Evolutionary conservation across 2,329 filamentous ascomycete genomes (phyloP), one percentile per base, ranked within the genome.

Genomic region (Paraconiothyrium sp.): DNA sequence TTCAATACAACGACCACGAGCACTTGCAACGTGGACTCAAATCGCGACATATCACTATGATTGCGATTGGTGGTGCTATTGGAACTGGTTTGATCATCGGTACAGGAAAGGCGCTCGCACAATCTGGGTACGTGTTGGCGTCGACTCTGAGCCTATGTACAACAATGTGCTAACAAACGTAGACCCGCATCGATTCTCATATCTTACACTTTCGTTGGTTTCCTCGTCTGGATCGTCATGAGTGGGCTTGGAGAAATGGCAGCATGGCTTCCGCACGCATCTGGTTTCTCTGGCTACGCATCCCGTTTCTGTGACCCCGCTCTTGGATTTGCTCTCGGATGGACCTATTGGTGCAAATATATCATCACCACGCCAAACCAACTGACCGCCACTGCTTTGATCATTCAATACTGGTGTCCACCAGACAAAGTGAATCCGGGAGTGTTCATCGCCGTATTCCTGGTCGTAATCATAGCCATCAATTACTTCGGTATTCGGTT

Each of bases 311-410:
- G 80, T 54, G 78, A 81, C 68, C 78, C 79, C 54, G 83, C 66
- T 72, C 83, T 81, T 77, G 57, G 70, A 27, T 75, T 75, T 61
- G 74, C 75, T 13, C 67, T 72, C n/a, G 73, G 74, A 27, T 78
- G 76, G 74, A 72, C 75, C 3, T 83, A 82, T 68, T 92, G 88
- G 86, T 77, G 70, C 80, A 94, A 87, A 75, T 95, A 95, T 77
- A 92, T 95, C 75, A 94, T 96, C 71, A 86, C 92, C 54, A 93
- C 91, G 1, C 92, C 93, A 1, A 95, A 95, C 73, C 92, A 96
- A 76, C 49, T 77, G 43, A 95, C 92, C 0, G 92, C 92, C 32
- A 88, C 86, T n/a, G 87, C 91, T 5, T 79, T 96, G 41, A 90
- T 94, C 60, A 90, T 96, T 93, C 54, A 56, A 48, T 54, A 89